Evolutionary conservation across 345 rosid species (phyloP), one percentile per base, ranked within the genome.

Genomic region (Microthlaspi erraticum): DNA sequence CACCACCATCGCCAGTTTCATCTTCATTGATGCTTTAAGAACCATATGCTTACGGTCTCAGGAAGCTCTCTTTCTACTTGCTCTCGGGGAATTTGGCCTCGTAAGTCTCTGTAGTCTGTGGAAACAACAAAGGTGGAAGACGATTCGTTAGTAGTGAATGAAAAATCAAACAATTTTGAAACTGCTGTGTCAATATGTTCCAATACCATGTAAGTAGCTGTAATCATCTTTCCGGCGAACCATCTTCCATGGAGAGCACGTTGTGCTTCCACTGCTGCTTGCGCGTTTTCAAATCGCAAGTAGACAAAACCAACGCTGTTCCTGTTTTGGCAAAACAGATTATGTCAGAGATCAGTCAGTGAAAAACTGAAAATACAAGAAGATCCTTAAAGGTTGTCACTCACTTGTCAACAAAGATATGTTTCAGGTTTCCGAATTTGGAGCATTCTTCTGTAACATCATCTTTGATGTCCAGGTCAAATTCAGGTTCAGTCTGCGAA

Each of bases 191-290:
- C 29, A 26, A 26, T 26, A 26, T 26, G 29, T 26, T 26, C 29
- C 29, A 26, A 26, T 26, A 90, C 99, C 89, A 92, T 86, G 81
- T 73, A 95, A n/a, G 88, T 80, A 5, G 98, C 99, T 5, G 96
- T 89, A 51, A 92, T 95, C 98, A 92, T 88, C 78, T 92, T 90
- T 57, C 94, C 98, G 2, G 99, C 99, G 80, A 95, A 95, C 98
- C 99, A 95, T 80, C 99, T 81, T 20, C 98, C 97, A 57, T 95
- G 99, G 26, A 95, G 89, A 4, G 94, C 90, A 10, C 80, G 89
- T 39, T 89, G 99, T 0, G 98, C 97, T n/a, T 59, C 77, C 19
- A 74, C 56, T 12, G 98, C 96, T 71, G 91, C 78, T 64, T 86
- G 83, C 2, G 78, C 26, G 39, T 82, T 83, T 72, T 84, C 89